Base-by-base conservation (phyloP, 2,329 filamentous ascomycete genomes). In the Ophiostoma ulmi region DNA sequence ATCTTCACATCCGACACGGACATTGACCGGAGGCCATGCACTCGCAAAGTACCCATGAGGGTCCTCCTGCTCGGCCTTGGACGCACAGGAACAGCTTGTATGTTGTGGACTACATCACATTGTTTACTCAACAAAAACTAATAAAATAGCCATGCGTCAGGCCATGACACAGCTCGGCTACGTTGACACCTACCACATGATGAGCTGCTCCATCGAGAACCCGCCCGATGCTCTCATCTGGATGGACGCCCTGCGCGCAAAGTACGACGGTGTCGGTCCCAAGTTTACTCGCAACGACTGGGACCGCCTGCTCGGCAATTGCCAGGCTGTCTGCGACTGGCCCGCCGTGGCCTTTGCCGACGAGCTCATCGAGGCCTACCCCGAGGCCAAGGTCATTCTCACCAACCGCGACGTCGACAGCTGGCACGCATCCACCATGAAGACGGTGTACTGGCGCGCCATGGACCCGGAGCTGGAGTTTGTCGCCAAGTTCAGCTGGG, bases 111-210 rank as follows among this genome's bases (percentile, higher is more conserved):
- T 3, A 10, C 11, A 22, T 41, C 4, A 0, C 10, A 20, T 39
- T 26, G 17, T 64, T 14, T 7, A 5, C 26, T 0, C 17, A 22
- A 2, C 20, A 6, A 13, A 11, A 20, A 22, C 63, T 65, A 14
- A 65, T 36, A 41, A 14, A 4, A n/a, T 20, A 65, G 63, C 88
- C 63, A 85, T 91, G 76, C 84, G 88, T 73, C 85, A 84, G 63
- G 89, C 90, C 26, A 84, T 91, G 77, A 85, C 88, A 76, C 82
- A 87, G 75, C 83, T 91, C 58, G 89, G 89, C 73, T 91, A 88
- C 78, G 81, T 85, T 75, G 87, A 90, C 78, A 89, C 86, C 72
- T 91, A 91, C 83, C 90, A 91, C 81, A 90, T 90, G 88, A 89
- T 90, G 86, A 88, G 85, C 75, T 87, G 86, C 74, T 87, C 85